Percentiles rank a stretch among this genome's conserved stretches.
Evolutionary conservation across 2,329 filamentous ascomycete species (phyloP).

Genomic region (Aureobasidium sp.): DNA sequence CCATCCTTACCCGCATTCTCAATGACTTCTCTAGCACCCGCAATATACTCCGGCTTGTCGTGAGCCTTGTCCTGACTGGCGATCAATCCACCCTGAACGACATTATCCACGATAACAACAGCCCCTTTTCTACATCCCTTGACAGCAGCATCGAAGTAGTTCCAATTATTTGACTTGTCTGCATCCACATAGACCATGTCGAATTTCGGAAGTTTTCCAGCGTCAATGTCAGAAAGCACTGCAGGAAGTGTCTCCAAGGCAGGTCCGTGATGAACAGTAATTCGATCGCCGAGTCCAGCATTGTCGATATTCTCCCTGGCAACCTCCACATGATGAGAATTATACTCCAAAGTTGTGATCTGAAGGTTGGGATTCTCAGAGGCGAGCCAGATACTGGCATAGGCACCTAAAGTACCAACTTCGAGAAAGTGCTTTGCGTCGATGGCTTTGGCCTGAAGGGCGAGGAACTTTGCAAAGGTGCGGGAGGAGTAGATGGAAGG

Average conservation of each 20-base stretch:
- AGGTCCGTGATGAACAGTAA: slow-evolving; percentile 38
- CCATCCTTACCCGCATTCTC: slow-evolving; percentile 34
- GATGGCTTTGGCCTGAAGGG: slow-evolving; percentile 26
- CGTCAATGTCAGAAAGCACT: slow-evolving; percentile 33
- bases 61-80: slow-evolving; percentile 19
- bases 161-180: slow-evolving; percentile 41
- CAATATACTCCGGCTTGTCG: slow-evolving; percentile 20
- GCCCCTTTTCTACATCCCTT: slow-evolving; percentile 27
- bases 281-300: slow-evolving; percentile 32
- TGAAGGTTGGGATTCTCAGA: slow-evolving; percentile 26
- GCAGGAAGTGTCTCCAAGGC: slow-evolving; percentile 35
- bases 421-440: slow-evolving; percentile 35
- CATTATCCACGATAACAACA: slow-evolving; percentile 43
- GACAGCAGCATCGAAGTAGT: slow-evolving; percentile 40
- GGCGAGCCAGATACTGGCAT: slow-evolving; percentile 47
- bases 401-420: slow-evolving; percentile 48
- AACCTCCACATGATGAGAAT: slow-evolving; percentile 37
- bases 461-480: slow-evolving; percentile 30
- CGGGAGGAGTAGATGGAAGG: slow-evolving; percentile 29
- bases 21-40: slow-evolving; percentile 26
- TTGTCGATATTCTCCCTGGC: slow-evolving; percentile 37
- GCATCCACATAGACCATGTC: slow-evolving; percentile 49
- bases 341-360: slow-evolving; percentile 45
- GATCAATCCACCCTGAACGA: slow-evolving; percentile 34
- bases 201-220: slow-evolving; percentile 33